Evolutionary conservation across 2,329 filamentous ascomycete genomes (phyloP).

Genomic region (Alternaria hordeiaustralica): DNA sequence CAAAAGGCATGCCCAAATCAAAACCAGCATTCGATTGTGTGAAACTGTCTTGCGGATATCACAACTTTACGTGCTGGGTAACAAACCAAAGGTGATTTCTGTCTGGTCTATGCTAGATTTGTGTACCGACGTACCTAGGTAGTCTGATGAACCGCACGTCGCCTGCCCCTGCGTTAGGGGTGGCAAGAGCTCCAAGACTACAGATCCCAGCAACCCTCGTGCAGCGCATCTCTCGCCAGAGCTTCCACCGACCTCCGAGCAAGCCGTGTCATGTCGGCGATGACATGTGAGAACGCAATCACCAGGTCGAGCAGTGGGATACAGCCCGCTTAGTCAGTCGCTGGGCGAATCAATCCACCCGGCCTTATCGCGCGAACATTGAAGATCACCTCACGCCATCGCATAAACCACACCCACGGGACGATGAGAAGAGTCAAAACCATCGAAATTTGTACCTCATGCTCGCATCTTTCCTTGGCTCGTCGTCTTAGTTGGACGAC

Average conservation of each 20-base stretch:
- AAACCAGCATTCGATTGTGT: slow-evolving; percentile 11
- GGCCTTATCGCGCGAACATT: slow-evolving; percentile 32
- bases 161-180: slow-evolving; percentile 10
- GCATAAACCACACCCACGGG: slow-evolving; percentile 25
- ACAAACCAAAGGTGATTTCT: not conserved
- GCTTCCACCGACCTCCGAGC: slow-evolving; percentile 15
- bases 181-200: not conserved
- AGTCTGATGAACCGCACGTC: not conserved
- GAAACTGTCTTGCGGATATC: not conserved
- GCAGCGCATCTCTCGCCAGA: slow-evolving; percentile 28
- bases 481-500: slow-evolving; percentile 19
- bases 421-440: slow-evolving; percentile 13
- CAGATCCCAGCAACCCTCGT: not conserved
- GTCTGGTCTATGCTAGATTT: not conserved
- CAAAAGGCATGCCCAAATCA: slow-evolving; percentile 20
- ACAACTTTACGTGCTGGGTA: not conserved
- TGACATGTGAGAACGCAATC: slow-evolving; percentile 17
- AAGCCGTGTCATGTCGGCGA: slow-evolving; percentile 8
- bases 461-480: slow-evolving; percentile 29
- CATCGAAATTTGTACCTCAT: slow-evolving; percentile 13
- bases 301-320: slow-evolving; percentile 31
- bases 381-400: slow-evolving; percentile 45
- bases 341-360: slow-evolving; percentile 36
- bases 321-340: slow-evolving; percentile 30
- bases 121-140: not conserved